These are phyloP conservation scores for Colletotrichum gigasporum DNA, from an alignment of 2,329 filamentous ascomycete species.

Conservation along the genomic window DNA sequence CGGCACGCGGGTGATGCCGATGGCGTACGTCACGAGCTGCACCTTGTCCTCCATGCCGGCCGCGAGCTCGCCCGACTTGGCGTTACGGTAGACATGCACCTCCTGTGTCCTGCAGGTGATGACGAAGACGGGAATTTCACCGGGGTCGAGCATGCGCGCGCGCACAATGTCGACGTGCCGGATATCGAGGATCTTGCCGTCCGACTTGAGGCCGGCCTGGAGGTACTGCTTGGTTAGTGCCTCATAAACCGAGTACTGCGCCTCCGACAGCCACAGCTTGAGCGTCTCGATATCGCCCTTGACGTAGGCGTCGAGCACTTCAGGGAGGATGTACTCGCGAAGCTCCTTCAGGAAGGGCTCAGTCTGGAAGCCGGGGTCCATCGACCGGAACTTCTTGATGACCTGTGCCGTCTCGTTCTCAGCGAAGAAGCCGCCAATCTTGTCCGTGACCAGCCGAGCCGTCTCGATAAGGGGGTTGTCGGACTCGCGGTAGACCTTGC, in stretches of 20 bases:
- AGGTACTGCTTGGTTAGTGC: constrained; percentile 98
- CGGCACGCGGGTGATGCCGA: constrained; percentile 90
- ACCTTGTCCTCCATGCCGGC: constrained; percentile 99
- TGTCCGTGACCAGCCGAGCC: constrained; percentile 92
- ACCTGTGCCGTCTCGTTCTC: constrained; percentile 98
- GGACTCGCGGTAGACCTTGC: constrained; percentile 91
- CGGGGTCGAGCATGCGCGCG: constrained; percentile 83
- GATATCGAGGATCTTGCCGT: constrained; percentile 95
- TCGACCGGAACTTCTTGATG: constrained; percentile 96
- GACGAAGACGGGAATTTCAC: constrained; percentile 94
- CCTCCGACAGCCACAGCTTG: constrained; percentile 94
- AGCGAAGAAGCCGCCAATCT: constrained; percentile 93
- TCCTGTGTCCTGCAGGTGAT: constrained; percentile 97
- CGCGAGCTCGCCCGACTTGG: constrained; percentile 87
- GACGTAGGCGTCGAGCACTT: constrained; percentile 97
- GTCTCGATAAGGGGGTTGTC: constrained; percentile 96
- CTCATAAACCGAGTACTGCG: constrained; percentile 95
- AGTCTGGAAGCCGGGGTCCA: constrained; percentile 94
- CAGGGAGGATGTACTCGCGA: constrained; percentile 96
- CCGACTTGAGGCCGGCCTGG: constrained; percentile 89
- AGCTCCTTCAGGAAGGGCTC: constrained; percentile 96
- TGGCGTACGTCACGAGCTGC: constrained; percentile 97
- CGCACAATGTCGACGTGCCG: constrained; percentile 89
- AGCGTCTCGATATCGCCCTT: constrained; percentile 93
- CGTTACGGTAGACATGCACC: constrained; percentile 95